Conservation (phyloP, 495 filamentous ascomycete species). For the Jackrogersella multiformis region DNA sequence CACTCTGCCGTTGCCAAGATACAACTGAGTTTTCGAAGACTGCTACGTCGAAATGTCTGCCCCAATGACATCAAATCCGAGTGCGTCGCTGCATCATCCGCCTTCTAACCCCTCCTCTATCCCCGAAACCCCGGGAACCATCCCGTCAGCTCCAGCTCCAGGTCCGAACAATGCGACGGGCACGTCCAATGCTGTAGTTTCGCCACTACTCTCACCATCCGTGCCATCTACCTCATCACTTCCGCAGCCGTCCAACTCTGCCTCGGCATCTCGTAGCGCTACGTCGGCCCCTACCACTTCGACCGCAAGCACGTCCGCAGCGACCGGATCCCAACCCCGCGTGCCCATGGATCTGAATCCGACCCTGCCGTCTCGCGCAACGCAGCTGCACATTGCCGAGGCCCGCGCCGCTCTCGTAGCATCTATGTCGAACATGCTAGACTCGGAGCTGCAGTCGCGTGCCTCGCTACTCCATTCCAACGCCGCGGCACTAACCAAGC, state of each 20-base stretch:
- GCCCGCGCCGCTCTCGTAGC: slow-evolving; percentile 79
- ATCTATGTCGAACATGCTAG: slow-evolving; percentile 78
- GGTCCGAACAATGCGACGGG: slow-evolving; percentile 20
- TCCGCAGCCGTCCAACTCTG: slow-evolving; percentile 26
- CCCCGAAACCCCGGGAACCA: slow-evolving; percentile 12
- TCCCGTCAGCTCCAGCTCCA: slow-evolving; percentile 13
- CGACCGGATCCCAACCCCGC: slow-evolving; percentile 23
- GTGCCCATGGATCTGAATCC: slow-evolving; percentile 37
- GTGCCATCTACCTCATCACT: slow-evolving; percentile 24
- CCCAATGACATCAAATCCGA: slow-evolving; percentile 8
- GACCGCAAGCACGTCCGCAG: slow-evolving; percentile 15
- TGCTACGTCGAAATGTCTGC: slow-evolving; percentile 30
- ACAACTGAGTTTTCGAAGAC: slow-evolving; percentile 4
- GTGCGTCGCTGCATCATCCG: slow-evolving; percentile 21
- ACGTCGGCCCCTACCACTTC: slow-evolving; percentile 32
- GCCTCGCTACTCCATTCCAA: slow-evolving; percentile 81
- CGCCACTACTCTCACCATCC: slow-evolving; percentile 18
- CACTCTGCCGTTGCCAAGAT: slow-evolving; percentile 25
- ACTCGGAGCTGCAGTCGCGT: slow-evolving; percentile 75
- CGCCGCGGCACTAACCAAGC: slow-evolving; percentile 70
- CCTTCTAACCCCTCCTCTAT: slow-evolving; percentile 18
- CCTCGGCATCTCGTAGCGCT: slow-evolving; percentile 31
- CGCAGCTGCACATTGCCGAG: slow-evolving; percentile 64
- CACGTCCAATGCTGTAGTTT: slow-evolving; percentile 13
- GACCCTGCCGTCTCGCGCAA: slow-evolving; percentile 43